Evolutionary conservation across 208 protist genomes (phyloP).

Genomic region (Angomonas desouzai): DNA sequence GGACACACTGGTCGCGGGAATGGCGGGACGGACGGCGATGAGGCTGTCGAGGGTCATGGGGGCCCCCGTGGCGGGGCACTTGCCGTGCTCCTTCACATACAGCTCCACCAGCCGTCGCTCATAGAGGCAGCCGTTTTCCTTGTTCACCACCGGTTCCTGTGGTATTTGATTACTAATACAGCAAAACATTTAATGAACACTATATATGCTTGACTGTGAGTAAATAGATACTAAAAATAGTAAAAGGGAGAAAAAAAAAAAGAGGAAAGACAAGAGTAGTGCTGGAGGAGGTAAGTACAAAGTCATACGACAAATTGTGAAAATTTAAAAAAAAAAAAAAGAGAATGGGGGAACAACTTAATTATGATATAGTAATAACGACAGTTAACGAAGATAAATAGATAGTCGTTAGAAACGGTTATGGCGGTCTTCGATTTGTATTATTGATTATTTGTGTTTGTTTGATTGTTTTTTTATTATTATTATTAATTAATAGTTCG

Average conservation of each 20-base stretch:
- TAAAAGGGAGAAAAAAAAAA: slow-evolving; percentile 10
- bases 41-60: slow-evolving; percentile 86
- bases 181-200: slow-evolving; percentile 56
- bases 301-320: not conserved
- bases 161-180: slow-evolving; percentile 79
- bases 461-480: too few relatives aligned
- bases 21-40: slow-evolving; percentile 53
- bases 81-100: slow-evolving; percentile 91
- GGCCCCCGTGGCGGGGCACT: slow-evolving; percentile 94
- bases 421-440: too few relatives aligned
- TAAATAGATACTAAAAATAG: too few relatives aligned
- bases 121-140: slow-evolving; percentile 93
- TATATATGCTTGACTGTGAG: too few relatives aligned
- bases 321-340: not conserved
- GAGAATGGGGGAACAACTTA: too few relatives aligned
- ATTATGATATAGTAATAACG: too few relatives aligned
- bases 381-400: too few relatives aligned
- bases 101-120: slow-evolving; percentile 94
- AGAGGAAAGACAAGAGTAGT: not conserved
- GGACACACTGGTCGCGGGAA: slow-evolving; percentile 25
- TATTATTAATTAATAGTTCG: too few relatives aligned
- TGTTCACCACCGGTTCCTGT: slow-evolving; percentile 94
- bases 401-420: too few relatives aligned
- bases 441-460: too few relatives aligned
- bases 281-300: not conserved